A percentile compares a stretch with the other conserved stretches of the same genome.
Conservation (phyloP, 345 rosid species). For the Gossypium herbaceum region DNA sequence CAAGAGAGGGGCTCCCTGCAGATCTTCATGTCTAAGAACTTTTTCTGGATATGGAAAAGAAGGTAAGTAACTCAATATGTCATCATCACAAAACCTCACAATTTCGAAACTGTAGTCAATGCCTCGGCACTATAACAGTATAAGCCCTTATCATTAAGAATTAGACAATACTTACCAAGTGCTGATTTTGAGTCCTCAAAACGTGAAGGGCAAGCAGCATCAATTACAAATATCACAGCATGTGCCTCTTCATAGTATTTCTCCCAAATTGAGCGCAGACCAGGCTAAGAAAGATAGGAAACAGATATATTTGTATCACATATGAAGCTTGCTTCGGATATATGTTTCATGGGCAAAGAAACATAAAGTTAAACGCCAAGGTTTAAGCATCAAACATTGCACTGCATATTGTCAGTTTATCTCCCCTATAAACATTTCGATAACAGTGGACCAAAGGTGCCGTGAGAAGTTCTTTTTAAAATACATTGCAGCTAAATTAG, state of each 20-base stretch:
- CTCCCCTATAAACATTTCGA: background rate
- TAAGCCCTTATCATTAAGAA: conserved; percentile 3
- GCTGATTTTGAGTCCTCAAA: conserved; percentile 96
- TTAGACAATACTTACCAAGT: conserved; percentile 43
- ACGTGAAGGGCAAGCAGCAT: conserved; percentile 84
- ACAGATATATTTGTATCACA: background rate
- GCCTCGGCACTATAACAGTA: background rate
- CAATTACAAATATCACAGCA: conserved; percentile 81
- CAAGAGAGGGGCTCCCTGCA: conserved; percentile 92
- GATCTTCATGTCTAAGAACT: conserved; percentile 89
- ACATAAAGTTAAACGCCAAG: background rate
- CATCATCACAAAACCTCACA: conserved; percentile 1
- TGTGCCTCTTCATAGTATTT: conserved; percentile 99
- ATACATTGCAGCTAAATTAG: background rate
- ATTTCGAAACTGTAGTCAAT: background rate
- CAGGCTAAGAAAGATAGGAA: conserved; percentile 47
- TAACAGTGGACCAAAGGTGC: background rate
- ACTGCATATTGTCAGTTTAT: background rate
- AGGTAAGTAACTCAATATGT: conserved; percentile 1
- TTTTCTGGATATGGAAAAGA: conserved; percentile 49
- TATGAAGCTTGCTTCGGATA: background rate
- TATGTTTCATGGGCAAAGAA: background rate
- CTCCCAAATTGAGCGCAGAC: conserved; percentile 98
- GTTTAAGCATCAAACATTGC: background rate
- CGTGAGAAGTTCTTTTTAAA: background rate